These are phyloP conservation scores for Stephanodiscus minutulus DNA, from an alignment of 108 stramenopile species.

Conservation along the genomic window DNA sequence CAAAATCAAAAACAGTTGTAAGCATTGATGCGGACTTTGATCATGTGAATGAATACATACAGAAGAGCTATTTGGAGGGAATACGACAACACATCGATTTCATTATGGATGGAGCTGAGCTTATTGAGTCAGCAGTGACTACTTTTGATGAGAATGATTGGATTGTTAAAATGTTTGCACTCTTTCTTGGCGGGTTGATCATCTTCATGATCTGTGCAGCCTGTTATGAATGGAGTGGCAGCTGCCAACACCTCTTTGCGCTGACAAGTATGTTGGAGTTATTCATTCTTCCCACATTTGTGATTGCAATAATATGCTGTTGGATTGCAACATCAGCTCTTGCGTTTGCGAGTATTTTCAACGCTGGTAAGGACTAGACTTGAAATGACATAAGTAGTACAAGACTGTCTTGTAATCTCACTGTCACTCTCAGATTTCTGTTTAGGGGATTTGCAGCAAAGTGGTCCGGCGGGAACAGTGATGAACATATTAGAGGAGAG, in stretches of 20 bases:
- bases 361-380: slow-evolving; percentile 20
- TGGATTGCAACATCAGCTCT: slow-evolving; percentile 28
- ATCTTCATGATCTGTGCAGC: slow-evolving; percentile 41
- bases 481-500: slow-evolving; percentile 17
- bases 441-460: slow-evolving; percentile 13
- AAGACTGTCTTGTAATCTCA: not conserved
- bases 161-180: slow-evolving; percentile 36
- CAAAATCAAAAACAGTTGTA: slow-evolving; percentile 16
- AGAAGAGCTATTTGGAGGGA: slow-evolving; percentile 21
- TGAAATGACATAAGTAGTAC: not conserved
- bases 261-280: slow-evolving; percentile 34
- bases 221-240: slow-evolving; percentile 13
- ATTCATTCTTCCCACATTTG: slow-evolving; percentile 37
- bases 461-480: slow-evolving; percentile 37
- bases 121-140: slow-evolving; percentile 19
- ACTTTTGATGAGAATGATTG: slow-evolving; percentile 38
- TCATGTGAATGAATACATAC: slow-evolving; percentile 17
- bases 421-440: slow-evolving; percentile 35
- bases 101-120: slow-evolving; percentile 20
- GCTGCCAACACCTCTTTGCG: not conserved
- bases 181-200: slow-evolving; percentile 21
- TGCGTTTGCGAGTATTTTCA: slow-evolving; percentile 29
- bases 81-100: slow-evolving; percentile 23
- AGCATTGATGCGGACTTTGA: slow-evolving; percentile 18
- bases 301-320: slow-evolving; percentile 19